These are phyloP conservation scores for Datura wrightii DNA, from an alignment of 257 asterid species.

Conservation along the genomic window DNA sequence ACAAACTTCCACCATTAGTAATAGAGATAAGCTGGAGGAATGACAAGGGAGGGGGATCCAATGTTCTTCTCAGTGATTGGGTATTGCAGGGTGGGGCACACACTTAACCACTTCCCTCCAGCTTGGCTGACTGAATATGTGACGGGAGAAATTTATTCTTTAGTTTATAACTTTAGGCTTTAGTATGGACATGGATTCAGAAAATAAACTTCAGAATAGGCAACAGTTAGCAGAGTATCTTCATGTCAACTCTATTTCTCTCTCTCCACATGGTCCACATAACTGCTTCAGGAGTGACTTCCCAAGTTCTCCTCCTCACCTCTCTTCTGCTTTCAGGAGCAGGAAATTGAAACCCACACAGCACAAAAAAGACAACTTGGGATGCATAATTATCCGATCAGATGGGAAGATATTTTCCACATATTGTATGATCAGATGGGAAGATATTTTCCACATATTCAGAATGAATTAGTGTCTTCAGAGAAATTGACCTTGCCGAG, in stretches of 20 bases:
- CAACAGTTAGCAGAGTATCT: background rate
- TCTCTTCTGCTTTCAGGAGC: background rate
- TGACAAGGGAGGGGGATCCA: background rate
- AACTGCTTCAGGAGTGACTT: background rate
- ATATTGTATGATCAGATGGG: no score
- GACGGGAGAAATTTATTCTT: background rate
- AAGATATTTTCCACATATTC: no score
- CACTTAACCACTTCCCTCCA: background rate
- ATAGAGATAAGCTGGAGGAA: background rate
- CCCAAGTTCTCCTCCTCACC: conserved; percentile 12
- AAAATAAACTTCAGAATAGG: background rate
- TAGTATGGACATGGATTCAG: background rate
- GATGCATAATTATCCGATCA: no score
- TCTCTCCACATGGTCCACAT: background rate
- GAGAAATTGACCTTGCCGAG: background rate
- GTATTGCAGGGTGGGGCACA: background rate
- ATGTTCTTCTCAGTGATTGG: background rate
- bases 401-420: no score
- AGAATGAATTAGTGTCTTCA: background rate
- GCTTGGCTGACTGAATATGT: conserved; percentile 10
- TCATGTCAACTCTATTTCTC: background rate
- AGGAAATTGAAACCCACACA: no score
- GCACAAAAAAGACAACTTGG: no score
- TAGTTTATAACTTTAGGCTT: background rate
- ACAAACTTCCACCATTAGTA: background rate